Conservation (phyloP, 257 asterid genomes). For the Lycium ferocissimum region DNA sequence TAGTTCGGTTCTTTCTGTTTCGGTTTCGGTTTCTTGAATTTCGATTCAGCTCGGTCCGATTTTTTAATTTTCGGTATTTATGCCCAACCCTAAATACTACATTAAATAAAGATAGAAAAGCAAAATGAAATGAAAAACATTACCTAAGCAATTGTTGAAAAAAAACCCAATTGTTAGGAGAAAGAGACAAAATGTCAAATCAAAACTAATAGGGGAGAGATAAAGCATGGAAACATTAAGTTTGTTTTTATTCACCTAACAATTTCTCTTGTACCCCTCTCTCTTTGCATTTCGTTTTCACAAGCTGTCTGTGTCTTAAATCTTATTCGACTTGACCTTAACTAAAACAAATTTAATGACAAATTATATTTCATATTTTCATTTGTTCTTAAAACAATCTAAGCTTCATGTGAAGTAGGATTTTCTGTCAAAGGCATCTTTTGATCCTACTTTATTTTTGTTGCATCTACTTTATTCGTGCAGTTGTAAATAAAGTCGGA, state of each 20-base stretch:
- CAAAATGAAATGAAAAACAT: neutral
- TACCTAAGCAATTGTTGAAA: neutral
- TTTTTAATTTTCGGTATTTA: too few relatives aligned
- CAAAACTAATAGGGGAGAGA: slow-evolving; percentile 12
- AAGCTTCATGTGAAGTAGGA: neutral
- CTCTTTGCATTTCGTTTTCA: slow-evolving; percentile 27
- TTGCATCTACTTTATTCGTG: slow-evolving; percentile 16
- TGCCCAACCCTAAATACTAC: too few relatives aligned
- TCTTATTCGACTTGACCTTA: slow-evolving; percentile 25
- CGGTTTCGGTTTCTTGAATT: too few relatives aligned
- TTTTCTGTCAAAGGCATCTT: neutral
- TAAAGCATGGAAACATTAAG: slow-evolving; percentile 16
- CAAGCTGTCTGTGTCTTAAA: slow-evolving; percentile 5
- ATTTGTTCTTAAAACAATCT: neutral
- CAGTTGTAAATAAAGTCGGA: neutral
- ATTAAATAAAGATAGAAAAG: neutral
- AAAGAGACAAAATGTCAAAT: slow-evolving; percentile 25
- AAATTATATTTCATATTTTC: neutral
- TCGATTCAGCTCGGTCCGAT: too few relatives aligned
- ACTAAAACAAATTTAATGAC: neutral
- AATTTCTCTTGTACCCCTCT: neutral
- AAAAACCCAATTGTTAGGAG: neutral
- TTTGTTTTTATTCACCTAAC: slow-evolving; percentile 26
- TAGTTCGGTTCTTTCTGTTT: too few relatives aligned
- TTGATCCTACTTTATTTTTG: neutral